Evolutionary conservation across 1,284 basidiomycete genomes (phyloP).

Genomic region (Golubevia sp.): DNA sequence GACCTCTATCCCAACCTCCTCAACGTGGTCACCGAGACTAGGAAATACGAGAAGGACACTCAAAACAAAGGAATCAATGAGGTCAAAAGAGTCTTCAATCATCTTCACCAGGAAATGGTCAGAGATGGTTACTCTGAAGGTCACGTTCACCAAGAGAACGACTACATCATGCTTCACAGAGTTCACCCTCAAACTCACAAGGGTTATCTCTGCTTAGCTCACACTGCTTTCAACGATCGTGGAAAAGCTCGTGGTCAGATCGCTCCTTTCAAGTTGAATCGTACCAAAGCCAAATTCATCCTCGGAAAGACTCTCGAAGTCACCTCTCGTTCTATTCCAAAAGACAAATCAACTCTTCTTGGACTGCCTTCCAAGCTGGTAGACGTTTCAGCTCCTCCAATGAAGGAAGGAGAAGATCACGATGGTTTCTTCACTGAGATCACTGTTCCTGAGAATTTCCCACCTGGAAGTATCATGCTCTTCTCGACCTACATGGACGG

Average conservation of each 20-base stretch:
- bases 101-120: slow-evolving; percentile 52
- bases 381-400: slow-evolving; percentile 31
- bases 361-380: slow-evolving; percentile 38
- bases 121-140: slow-evolving; percentile 39
- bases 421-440: slow-evolving; percentile 37
- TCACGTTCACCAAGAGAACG: slow-evolving; percentile 48
- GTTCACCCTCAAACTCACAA: slow-evolving; percentile 49
- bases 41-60: slow-evolving; percentile 26
- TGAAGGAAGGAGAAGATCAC: slow-evolving; percentile 17
- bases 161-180: slow-evolving; percentile 46
- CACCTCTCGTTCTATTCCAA: slow-evolving; percentile 10
- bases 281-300: slow-evolving; percentile 36
- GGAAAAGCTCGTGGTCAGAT: slow-evolving; percentile 33
- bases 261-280: slow-evolving; percentile 37
- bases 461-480: slow-evolving; percentile 50
- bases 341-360: slow-evolving; percentile 26
- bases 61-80: background rate
- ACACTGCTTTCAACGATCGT: slow-evolving; percentile 42
- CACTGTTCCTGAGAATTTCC: slow-evolving; percentile 43
- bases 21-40: slow-evolving; percentile 40
- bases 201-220: slow-evolving; percentile 41
- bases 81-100: slow-evolving; percentile 46
- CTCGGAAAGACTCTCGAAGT: slow-evolving; percentile 44
- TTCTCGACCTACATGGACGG: slow-evolving; percentile 43
- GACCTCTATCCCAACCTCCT: slow-evolving; percentile 47